Conservation (phyloP, 441 rosid species). For the Populus hybrid region DNA sequence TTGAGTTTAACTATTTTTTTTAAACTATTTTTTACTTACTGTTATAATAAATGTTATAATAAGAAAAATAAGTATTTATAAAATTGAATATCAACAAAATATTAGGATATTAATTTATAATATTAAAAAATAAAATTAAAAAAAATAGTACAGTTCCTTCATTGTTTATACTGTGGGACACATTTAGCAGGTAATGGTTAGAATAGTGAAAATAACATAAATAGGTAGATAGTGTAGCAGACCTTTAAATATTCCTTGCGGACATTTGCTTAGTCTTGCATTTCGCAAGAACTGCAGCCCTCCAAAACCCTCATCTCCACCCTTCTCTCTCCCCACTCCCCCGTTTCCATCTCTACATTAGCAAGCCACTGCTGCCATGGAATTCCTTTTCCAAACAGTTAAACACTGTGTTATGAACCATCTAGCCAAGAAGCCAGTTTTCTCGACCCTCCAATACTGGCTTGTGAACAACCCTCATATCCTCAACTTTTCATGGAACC, state of each 20-base stretch:
- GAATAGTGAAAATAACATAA: background rate
- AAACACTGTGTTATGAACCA: constrained; percentile 1
- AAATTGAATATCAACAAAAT: too few species aligned
- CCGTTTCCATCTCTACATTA: background rate
- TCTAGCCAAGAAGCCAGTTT: background rate
- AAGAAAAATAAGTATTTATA: too few species aligned
- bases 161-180: too few species aligned
- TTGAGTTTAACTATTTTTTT: too few species aligned
- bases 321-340: background rate
- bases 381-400: constrained; percentile 10
- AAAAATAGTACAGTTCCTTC: too few species aligned
- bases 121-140: too few species aligned
- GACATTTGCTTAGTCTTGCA: too few species aligned
- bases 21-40: too few species aligned
- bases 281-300: background rate
- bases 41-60: too few species aligned
- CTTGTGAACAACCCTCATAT: constrained; percentile 60
- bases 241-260: too few species aligned
- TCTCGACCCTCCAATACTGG: constrained; percentile 43
- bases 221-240: too few species aligned
- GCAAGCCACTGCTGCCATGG: background rate
- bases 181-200: background rate
- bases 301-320: background rate
- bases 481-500: constrained; percentile 52
- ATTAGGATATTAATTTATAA: too few species aligned